These are phyloP conservation scores for Aspergillus alliaceus DNA, from an alignment of 2,329 filamentous ascomycete genomes.

Conservation along the genomic window DNA sequence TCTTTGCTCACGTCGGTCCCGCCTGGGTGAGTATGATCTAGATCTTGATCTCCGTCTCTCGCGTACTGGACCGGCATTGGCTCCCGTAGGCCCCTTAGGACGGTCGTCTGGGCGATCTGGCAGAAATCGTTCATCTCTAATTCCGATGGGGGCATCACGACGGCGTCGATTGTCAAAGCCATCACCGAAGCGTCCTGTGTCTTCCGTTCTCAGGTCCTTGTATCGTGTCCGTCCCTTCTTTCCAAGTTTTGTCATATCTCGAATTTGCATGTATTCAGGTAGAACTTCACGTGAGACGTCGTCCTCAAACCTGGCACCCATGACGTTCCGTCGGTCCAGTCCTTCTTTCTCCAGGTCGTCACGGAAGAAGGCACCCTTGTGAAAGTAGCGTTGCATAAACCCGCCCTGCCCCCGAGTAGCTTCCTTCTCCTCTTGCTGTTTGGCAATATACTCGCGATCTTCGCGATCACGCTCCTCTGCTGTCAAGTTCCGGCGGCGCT, in stretches of 20 bases:
- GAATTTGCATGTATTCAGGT: slow-evolving; percentile 86
- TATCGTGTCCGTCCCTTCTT: slow-evolving; percentile 91
- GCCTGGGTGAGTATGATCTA: slow-evolving; percentile 54
- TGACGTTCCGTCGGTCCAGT: slow-evolving; percentile 77
- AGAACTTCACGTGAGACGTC: slow-evolving; percentile 82
- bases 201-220: slow-evolving; percentile 81
- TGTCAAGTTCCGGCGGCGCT: slow-evolving; percentile 81
- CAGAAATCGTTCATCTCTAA: slow-evolving; percentile 49
- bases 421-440: slow-evolving; percentile 75
- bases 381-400: slow-evolving; percentile 94
- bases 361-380: slow-evolving; percentile 94
- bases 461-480: slow-evolving; percentile 83
- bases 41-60: slow-evolving; percentile 37
- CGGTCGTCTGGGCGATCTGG: slow-evolving; percentile 43
- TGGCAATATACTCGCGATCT: slow-evolving; percentile 73
- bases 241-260: slow-evolving; percentile 91
- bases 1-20: slow-evolving; percentile 14
- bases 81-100: slow-evolving; percentile 42
- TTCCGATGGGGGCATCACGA: slow-evolving; percentile 34
- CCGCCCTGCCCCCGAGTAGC: slow-evolving; percentile 75
- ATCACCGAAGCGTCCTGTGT: slow-evolving; percentile 79
- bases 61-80: slow-evolving; percentile 46
- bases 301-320: slow-evolving; percentile 79
- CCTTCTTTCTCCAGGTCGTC: slow-evolving; percentile 75
- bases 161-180: slow-evolving; percentile 31